phyloP scores from a whole-genome alignment of 75 land plant species.

The Pinus albicaulis region DNA sequence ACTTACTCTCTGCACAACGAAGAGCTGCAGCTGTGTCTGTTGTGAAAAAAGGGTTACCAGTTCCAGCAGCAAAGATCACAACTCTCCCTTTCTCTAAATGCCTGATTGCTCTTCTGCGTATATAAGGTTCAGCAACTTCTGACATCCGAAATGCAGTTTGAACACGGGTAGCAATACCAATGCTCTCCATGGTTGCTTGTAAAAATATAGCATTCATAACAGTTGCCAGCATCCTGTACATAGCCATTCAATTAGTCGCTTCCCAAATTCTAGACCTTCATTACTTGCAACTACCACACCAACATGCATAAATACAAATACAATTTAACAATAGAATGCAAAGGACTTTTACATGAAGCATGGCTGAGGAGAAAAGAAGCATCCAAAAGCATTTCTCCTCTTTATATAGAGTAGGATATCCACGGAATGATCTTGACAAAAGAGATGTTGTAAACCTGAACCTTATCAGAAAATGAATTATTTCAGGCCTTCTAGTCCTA shows the following conservation, averaged over 20 bases:
- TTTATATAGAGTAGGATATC: background rate
- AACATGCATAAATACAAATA: background rate
- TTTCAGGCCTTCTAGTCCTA: background rate
- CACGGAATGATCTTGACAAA: background rate
- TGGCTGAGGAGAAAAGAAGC: background rate
- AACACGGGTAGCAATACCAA: slow-evolving; percentile 94
- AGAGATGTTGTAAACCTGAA: background rate
- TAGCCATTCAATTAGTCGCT: background rate
- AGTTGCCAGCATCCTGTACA: slow-evolving; percentile 91
- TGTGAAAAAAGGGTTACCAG: slow-evolving; percentile 97
- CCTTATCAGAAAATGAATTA: background rate
- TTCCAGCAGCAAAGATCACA: slow-evolving; percentile 98
- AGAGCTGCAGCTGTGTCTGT: slow-evolving; percentile 99
- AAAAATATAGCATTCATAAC: slow-evolving; percentile 98
- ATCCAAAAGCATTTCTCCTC: background rate
- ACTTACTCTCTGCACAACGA: slow-evolving; percentile 94
- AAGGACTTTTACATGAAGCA: too few species aligned
- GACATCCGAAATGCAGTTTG: slow-evolving; percentile 97
- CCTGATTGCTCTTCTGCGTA: slow-evolving; percentile 86
- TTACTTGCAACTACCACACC: background rate
- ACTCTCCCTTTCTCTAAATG: slow-evolving; percentile 98
- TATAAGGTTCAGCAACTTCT: slow-evolving; percentile 99
- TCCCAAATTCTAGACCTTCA: background rate
- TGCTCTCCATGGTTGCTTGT: slow-evolving; percentile 97
- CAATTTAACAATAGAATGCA: background rate